phyloP scores from a whole-genome alignment of 2,329 filamentous ascomycete species.

The Cercospora sojina region DNA sequence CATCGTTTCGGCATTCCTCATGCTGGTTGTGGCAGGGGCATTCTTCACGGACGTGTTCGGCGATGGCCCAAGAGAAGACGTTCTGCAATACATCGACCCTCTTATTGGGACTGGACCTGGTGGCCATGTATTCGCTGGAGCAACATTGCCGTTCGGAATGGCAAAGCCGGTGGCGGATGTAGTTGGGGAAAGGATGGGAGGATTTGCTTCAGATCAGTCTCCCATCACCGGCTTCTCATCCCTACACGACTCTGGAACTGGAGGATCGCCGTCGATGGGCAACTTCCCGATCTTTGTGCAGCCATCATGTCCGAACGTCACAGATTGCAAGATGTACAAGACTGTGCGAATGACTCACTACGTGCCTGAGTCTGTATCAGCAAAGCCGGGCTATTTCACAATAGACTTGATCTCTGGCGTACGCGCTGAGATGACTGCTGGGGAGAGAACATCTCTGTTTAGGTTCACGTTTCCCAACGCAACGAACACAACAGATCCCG shows the following conservation, averaged over 20 bases:
- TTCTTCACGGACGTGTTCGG: conserved; percentile 15
- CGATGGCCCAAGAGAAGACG: conserved; percentile 34
- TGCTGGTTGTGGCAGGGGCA: conserved; percentile 13
- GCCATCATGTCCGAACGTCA: conserved; percentile 56
- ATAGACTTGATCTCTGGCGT: conserved; percentile 57
- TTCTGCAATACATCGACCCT: conserved; percentile 26
- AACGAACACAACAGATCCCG: conserved; percentile 45
- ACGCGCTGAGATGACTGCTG: conserved; percentile 59
- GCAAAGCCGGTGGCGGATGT: conserved; percentile 43
- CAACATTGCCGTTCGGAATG: conserved; percentile 47
- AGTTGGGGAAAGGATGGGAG: conserved; percentile 39
- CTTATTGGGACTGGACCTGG: conserved; percentile 28
- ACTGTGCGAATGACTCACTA: conserved; percentile 50
- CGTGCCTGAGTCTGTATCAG: conserved; percentile 51
- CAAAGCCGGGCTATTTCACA: conserved; percentile 60
- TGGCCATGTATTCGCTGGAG: conserved; percentile 46
- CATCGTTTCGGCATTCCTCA: conserved; percentile 15
- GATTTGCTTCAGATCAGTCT: conserved; percentile 51
- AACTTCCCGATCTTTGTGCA: conserved; percentile 73
- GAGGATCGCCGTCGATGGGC: conserved; percentile 60
- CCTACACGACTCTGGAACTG: conserved; percentile 54
- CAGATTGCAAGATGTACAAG: conserved; percentile 47
- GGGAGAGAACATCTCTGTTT: conserved; percentile 59
- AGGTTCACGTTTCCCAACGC: conserved; percentile 54
- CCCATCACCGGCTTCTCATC: conserved; percentile 45